A percentile compares a stretch with the other conserved stretches of the same genome.
Evolutionary conservation across 1,284 basidiomycete species (phyloP).

Genomic region (Neotropicomus parvogracilis): DNA sequence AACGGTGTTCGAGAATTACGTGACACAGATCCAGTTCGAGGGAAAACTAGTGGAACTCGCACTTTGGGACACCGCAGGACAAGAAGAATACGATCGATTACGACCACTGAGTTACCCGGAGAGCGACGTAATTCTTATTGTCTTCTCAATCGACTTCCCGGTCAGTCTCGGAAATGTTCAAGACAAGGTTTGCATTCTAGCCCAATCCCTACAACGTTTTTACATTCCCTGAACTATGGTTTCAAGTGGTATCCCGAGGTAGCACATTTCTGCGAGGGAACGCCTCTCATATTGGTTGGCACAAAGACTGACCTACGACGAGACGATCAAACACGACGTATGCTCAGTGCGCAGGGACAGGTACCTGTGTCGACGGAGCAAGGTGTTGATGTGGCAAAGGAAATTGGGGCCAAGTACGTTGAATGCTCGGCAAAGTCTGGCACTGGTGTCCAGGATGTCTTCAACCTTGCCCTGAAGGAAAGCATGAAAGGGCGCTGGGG

Average conservation of each 20-base stretch:
- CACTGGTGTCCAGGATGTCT: conserved; percentile 88
- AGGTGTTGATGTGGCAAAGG: conserved; percentile 76
- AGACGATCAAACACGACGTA: conserved; percentile 86
- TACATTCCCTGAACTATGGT: conserved; percentile 13
- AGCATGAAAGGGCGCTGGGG: conserved; percentile 77
- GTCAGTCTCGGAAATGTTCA: conserved; percentile 91
- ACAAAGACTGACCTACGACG: conserved; percentile 91
- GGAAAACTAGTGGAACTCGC: conserved; percentile 91
- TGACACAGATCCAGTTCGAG: conserved; percentile 86
- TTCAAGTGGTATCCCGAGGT: conserved; percentile 95
- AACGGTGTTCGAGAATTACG: conserved; percentile 97
- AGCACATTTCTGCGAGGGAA: conserved; percentile 93
- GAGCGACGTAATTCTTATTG: conserved; percentile 94
- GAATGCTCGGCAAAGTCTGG: conserved; percentile 95
- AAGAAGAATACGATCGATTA: conserved; percentile 96
- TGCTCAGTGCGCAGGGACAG: conserved; percentile 90
- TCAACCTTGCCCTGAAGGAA: conserved; percentile 85
- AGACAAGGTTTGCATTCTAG: conserved; percentile 66
- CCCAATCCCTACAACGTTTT: background rate
- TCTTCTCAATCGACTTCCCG: conserved; percentile 97
- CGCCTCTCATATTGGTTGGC: conserved; percentile 89
- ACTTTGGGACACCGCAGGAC: conserved; percentile 97
- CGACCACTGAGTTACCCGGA: conserved; percentile 95
- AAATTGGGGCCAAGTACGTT: conserved; percentile 93
- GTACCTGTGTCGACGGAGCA: conserved; percentile 79